Evolutionary conservation across 2,329 filamentous ascomycete species (phyloP), one percentile per base, ranked within the genome.

Genomic region (Diaporthe sp.): DNA sequence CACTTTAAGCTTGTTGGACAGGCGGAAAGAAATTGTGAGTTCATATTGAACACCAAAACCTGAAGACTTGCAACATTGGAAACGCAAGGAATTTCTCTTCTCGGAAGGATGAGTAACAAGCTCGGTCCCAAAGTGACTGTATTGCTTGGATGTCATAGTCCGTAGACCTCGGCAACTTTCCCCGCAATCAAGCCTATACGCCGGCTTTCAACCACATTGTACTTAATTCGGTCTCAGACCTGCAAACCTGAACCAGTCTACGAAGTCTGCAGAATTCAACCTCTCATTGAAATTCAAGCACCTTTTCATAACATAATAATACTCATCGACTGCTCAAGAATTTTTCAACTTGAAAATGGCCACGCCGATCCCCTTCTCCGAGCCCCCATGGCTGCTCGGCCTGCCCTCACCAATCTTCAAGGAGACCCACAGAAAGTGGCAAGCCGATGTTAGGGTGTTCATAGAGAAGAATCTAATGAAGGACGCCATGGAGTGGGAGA

Each of bases 391-490:
- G 84, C 87, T 95, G 61, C 87, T 86, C 78, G 92, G 92, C 70
- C 86, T 94, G 3, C 93, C 93, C 0, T 93, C 92, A 0, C 91
- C 93, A 17, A 93, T 94, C 84, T 94, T 93, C 84, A 92, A 89
- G 33, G 86, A 89, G 4, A 90, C 91, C 5, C 93, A 95, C 80
- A 85, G 86, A 19, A 85, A 84, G 80, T 94, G 92, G 86, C 93
- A 95, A 81, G 90, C 91, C 80, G 89, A 89, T 77, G 92, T 92
- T 80, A 91, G 92, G 47, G 88, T 86, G 8, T 95, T 95, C 81
- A 86, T 93, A 60, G 86, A 89, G 67, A 86, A 93, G 78, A 85
- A 95, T 79, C 84, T 95, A 8, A 84, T 89, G 68, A 85, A 88
- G 47, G 84, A 92, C 78, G 91, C 91, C 0, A 83, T 92, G 64